Percentiles rank a stretch among this genome's conserved stretches.
Conservation (phyloP, 2,329 filamentous ascomycete genomes). For the Nannizziopsis arthrosporioides region DNA sequence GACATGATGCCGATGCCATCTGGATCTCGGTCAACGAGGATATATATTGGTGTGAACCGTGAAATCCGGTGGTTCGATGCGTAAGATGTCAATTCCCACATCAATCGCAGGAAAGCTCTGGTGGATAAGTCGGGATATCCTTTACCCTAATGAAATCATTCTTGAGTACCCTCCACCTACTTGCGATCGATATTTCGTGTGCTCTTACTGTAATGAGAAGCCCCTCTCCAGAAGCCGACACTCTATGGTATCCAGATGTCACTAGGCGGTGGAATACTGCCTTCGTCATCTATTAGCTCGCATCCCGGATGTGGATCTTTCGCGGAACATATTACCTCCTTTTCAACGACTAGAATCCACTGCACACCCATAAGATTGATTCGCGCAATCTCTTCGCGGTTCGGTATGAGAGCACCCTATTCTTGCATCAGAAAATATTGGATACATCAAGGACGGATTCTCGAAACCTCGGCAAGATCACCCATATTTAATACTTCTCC, state of each 20-base stretch:
- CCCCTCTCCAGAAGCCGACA: conserved; percentile 33
- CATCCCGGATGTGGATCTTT: not conserved
- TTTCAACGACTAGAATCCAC: conserved; percentile 54
- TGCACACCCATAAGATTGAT: conserved; percentile 36
- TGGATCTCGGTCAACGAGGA: conserved; percentile 50
- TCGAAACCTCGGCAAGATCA: conserved; percentile 20
- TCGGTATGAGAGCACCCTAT: conserved; percentile 45
- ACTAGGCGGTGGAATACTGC: conserved; percentile 49
- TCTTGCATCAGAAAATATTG: conserved; percentile 18
- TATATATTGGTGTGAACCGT: conserved; percentile 37
- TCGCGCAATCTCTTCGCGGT: conserved; percentile 33
- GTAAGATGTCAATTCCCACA: conserved; percentile 23
- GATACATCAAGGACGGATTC: conserved; percentile 14
- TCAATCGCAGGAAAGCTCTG: conserved; percentile 40
- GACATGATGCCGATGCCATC: conserved; percentile 52
- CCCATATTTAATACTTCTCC: conserved; percentile 31
- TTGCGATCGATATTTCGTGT: not conserved
- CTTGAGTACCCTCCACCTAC: not conserved
- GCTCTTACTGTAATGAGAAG: conserved; percentile 46
- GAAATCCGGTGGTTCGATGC: conserved; percentile 16
- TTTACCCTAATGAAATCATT: conserved; percentile 40
- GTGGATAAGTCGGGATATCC: conserved; percentile 53
- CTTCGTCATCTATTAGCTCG: conserved; percentile 24
- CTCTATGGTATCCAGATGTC: conserved; percentile 37
- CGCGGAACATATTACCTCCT: conserved; percentile 39